Evolutionary conservation across 2,329 filamentous ascomycete genomes (phyloP).

Genomic region (Cladobotryum protrusum): DNA sequence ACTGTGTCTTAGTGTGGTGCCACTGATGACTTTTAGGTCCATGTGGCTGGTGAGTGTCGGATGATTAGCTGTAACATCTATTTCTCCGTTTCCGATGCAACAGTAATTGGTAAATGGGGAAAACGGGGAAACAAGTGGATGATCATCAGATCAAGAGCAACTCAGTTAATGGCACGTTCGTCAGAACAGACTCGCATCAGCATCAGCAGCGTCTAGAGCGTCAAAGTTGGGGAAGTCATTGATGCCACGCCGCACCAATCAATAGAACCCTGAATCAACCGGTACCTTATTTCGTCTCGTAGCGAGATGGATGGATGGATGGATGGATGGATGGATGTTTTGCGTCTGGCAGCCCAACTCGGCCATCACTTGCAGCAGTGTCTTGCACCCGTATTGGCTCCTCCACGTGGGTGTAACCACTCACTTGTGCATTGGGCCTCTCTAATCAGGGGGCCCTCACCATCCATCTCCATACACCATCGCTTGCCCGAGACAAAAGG

Average conservation of each 20-base stretch:
- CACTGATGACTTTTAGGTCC: too few relatives aligned
- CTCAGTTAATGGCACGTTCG: too few relatives aligned
- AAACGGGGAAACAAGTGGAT: too few relatives aligned
- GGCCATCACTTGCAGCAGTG: not conserved
- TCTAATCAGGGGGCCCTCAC: too few relatives aligned
- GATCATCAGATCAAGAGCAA: too few relatives aligned
- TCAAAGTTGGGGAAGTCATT: not conserved
- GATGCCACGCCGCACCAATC: too few relatives aligned
- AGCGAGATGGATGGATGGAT: too few relatives aligned
- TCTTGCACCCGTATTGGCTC: not conserved
- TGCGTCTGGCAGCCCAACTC: not conserved
- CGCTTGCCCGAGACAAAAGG: too few relatives aligned
- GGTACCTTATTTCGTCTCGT: too few relatives aligned
- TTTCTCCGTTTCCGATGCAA: constrained; percentile 6
- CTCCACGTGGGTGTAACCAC: not conserved
- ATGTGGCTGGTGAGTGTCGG: constrained; percentile 1
- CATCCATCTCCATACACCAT: too few relatives aligned
- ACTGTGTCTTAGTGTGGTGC: not conserved
- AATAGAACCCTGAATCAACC: too few relatives aligned
- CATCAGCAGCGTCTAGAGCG: not conserved
- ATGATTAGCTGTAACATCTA: constrained; percentile 1
- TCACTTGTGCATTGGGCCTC: not conserved
- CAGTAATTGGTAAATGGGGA: not conserved
- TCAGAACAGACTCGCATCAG: too few relatives aligned
- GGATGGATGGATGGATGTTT: not conserved